Conservation (phyloP, 768 basidiomycete genomes). For the Leccinum obscurum region DNA sequence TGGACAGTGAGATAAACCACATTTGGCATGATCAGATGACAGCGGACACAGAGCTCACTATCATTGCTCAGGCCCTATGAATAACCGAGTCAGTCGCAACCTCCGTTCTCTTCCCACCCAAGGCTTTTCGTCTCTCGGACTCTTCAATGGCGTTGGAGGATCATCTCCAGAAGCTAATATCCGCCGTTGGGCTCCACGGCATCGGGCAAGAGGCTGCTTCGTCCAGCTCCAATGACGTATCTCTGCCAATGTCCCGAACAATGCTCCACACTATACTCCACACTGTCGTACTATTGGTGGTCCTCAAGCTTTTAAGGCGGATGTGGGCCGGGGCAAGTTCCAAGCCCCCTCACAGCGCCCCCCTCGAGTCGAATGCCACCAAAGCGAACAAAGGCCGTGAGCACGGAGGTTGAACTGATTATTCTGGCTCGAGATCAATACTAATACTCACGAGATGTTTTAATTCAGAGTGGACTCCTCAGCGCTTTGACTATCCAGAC, state of each 20-base stretch:
- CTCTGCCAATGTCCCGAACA: constrained; percentile 4
- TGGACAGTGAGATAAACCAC: neutral
- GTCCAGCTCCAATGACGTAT: constrained; percentile 25
- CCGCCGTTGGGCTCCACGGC: constrained; percentile 4
- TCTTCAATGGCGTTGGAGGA: constrained; percentile 8
- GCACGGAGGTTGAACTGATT: constrained; percentile 21
- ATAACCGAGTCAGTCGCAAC: neutral
- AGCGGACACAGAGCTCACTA: neutral
- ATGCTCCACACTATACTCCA: constrained; percentile 21
- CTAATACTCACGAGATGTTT: constrained; percentile 5
- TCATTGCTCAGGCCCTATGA: neutral
- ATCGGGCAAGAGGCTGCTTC: constrained; percentile 2
- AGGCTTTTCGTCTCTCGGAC: neutral
- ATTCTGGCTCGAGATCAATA: neutral
- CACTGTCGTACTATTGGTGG: constrained; percentile 9
- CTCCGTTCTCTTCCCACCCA: constrained; percentile 3
- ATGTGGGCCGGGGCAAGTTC: constrained; percentile 3
- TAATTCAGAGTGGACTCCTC: constrained; percentile 52
- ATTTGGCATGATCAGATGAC: constrained; percentile 8
- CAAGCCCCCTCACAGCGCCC: neutral
- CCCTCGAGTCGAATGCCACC: constrained; percentile 2
- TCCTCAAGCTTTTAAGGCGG: constrained; percentile 16
- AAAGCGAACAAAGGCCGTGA: constrained; percentile 25
- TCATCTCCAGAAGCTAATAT: constrained; percentile 14
- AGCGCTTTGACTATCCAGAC: constrained; percentile 50